Conservation (phyloP, 257 asterid species). For the Euphrasia confusa region DNA sequence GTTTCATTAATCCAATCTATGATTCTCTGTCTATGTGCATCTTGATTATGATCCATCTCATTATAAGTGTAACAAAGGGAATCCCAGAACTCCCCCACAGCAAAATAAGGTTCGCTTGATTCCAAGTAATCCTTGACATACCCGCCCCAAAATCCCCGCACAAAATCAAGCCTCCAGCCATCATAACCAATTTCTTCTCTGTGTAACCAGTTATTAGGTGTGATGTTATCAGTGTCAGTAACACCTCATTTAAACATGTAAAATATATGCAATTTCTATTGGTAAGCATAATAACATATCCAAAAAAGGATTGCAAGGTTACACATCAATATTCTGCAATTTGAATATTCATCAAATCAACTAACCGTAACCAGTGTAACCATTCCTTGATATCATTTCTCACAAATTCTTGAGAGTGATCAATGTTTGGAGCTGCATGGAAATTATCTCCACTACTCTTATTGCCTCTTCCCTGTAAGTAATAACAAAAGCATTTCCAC, state of each 20-base stretch:
- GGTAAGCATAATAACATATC: constrained; percentile 2
- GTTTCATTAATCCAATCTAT: constrained; percentile 95
- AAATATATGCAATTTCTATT: not conserved
- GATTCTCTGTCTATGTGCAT: constrained; percentile 90
- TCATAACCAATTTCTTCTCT: constrained; percentile 96
- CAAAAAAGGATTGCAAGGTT: not conserved
- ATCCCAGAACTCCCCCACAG: constrained; percentile 98
- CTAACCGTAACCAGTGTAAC: constrained; percentile 85
- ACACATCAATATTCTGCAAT: not conserved
- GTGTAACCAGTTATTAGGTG: not conserved
- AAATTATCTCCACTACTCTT: constrained; percentile 95
- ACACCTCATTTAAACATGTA: not conserved
- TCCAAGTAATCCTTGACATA: constrained; percentile 92
- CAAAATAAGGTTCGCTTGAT: constrained; percentile 78
- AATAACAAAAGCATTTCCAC: constrained; percentile 13
- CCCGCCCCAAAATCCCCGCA: constrained; percentile 98
- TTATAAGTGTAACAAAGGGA: constrained; percentile 86
- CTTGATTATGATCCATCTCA: constrained; percentile 93
- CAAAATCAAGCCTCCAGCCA: constrained; percentile 99
- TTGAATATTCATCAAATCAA: constrained; percentile 11
- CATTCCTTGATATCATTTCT: constrained; percentile 91
- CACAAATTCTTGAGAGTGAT: constrained; percentile 96
- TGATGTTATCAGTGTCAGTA: not conserved
- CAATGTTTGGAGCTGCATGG: constrained; percentile 99
- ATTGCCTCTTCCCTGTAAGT: constrained; percentile 83